Conservation (phyloP, 805 yeast species). For the Spathaspora girioi region DNA sequence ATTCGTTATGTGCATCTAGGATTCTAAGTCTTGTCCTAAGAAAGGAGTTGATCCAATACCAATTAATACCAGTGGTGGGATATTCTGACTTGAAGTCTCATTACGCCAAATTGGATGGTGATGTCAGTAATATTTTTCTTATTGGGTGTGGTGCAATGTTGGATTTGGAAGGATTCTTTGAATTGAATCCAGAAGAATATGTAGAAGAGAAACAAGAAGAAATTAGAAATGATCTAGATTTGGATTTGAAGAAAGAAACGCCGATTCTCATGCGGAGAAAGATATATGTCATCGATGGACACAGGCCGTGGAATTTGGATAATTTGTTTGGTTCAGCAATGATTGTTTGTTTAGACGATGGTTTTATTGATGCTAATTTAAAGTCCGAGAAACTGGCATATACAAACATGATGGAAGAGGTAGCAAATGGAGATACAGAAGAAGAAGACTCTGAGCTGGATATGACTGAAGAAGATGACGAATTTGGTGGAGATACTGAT, state of each 20-base stretch:
- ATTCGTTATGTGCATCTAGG: constrained; percentile 85
- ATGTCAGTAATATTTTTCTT: constrained; percentile 70
- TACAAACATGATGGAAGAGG: constrained; percentile 37
- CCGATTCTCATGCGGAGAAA: constrained; percentile 41
- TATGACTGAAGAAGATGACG: constrained; percentile 21
- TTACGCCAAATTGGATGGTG: constrained; percentile 63
- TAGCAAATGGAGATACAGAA: constrained; percentile 29
- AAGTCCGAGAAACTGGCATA: constrained; percentile 61
- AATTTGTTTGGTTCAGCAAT: constrained; percentile 81
- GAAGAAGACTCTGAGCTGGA: constrained; percentile 15
- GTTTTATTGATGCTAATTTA: constrained; percentile 60
- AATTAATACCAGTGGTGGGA: constrained; percentile 90
- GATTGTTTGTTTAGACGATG: constrained; percentile 85
- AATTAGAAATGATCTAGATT: constrained; percentile 19
- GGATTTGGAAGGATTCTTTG: constrained; percentile 74
- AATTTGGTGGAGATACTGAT: constrained; percentile 19
- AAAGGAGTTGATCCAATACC: constrained; percentile 81
- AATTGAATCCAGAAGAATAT: constrained; percentile 54
- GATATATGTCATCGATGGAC: constrained; percentile 85
- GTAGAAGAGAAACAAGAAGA: constrained; percentile 25
- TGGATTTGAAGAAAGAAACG: constrained; percentile 19
- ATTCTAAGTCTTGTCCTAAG: constrained; percentile 69
- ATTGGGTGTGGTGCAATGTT: constrained; percentile 94
- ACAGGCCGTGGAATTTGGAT: constrained; percentile 95
- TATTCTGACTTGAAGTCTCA: constrained; percentile 71